Evolutionary conservation across 106 monocot genomes (phyloP).

Genomic region (Dendrobium catenatum): DNA sequence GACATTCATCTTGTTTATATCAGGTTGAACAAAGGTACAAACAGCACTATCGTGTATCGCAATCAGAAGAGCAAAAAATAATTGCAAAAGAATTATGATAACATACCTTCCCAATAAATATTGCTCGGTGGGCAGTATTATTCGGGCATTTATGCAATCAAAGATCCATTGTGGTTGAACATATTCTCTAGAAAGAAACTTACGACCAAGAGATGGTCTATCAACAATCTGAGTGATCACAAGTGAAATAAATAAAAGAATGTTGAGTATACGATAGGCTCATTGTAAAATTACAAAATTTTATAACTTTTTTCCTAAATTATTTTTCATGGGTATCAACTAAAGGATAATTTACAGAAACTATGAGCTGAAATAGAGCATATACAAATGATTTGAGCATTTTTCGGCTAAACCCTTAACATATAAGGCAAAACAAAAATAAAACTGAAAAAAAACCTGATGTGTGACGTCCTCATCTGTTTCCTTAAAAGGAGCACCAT

Average conservation of each 20-base stretch:
- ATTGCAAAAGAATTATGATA: neutral
- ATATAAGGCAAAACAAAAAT: neutral
- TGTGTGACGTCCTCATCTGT: conserved; percentile 69
- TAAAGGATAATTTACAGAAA: neutral
- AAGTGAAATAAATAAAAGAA: neutral
- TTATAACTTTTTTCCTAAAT: neutral
- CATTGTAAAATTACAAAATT: neutral
- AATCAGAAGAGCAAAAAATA: neutral
- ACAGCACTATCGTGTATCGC: neutral
- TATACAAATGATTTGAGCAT: neutral
- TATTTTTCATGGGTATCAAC: neutral
- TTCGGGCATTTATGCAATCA: conserved; percentile 86
- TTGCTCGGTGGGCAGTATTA: conserved; percentile 71
- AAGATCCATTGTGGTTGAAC: conserved; percentile 94
- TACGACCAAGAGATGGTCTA: conserved; percentile 80
- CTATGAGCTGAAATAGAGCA: neutral
- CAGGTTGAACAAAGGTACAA: neutral
- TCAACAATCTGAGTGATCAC: conserved; percentile 76
- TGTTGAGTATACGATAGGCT: neutral
- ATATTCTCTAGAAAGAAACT: conserved; percentile 95
- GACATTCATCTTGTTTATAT: neutral
- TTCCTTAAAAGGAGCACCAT: conserved; percentile 73
- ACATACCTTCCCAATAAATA: conserved; percentile 87
- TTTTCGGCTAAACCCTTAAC: neutral
- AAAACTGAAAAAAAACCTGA: conserved; percentile 42